Percentiles rank a stretch among this genome's conserved stretches.
Evolutionary conservation across 2,329 filamentous ascomycete species (phyloP).

Genomic region (Aschersonia sp.): DNA sequence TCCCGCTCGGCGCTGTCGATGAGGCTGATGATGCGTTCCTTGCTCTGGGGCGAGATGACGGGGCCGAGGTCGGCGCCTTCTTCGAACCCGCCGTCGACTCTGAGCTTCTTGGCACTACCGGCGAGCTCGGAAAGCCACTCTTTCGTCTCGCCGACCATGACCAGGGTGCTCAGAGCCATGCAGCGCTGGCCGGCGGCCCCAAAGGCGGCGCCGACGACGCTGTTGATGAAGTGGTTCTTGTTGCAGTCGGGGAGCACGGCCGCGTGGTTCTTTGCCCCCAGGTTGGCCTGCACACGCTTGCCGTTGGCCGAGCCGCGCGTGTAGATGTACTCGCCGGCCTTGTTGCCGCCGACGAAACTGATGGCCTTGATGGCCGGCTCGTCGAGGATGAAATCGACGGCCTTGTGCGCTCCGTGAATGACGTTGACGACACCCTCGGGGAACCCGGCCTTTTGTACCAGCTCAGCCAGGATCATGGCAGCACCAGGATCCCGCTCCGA

Average conservation of each 20-base stretch:
- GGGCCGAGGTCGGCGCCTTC: constrained; percentile 66
- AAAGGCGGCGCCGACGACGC: constrained; percentile 71
- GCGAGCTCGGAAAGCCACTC: constrained; percentile 69
- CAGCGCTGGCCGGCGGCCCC: constrained; percentile 75
- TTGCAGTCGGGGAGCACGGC: constrained; percentile 75
- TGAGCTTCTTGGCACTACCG: constrained; percentile 57
- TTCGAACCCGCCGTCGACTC: constrained; percentile 71
- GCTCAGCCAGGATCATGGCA: constrained; percentile 72
- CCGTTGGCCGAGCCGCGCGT: constrained; percentile 65
- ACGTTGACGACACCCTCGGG: constrained; percentile 72
- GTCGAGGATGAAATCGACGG: constrained; percentile 77
- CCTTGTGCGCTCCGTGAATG: constrained; percentile 65
- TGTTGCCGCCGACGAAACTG: constrained; percentile 76
- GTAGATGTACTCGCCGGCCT: constrained; percentile 81
- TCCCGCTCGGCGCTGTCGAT: constrained; percentile 67
- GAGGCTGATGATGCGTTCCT: constrained; percentile 61
- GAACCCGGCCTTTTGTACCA: constrained; percentile 68
- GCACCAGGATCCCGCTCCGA: constrained; percentile 76
- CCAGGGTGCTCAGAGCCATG: constrained; percentile 73
- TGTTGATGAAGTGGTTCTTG: constrained; percentile 80
- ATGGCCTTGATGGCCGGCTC: constrained; percentile 76
- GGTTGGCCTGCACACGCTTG: constrained; percentile 77
- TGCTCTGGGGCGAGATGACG: constrained; percentile 67
- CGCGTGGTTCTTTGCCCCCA: constrained; percentile 81
- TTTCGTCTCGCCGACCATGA: constrained; percentile 75